Conservation (phyloP, 139 green algal species). For the Chlorella sp. region DNA sequence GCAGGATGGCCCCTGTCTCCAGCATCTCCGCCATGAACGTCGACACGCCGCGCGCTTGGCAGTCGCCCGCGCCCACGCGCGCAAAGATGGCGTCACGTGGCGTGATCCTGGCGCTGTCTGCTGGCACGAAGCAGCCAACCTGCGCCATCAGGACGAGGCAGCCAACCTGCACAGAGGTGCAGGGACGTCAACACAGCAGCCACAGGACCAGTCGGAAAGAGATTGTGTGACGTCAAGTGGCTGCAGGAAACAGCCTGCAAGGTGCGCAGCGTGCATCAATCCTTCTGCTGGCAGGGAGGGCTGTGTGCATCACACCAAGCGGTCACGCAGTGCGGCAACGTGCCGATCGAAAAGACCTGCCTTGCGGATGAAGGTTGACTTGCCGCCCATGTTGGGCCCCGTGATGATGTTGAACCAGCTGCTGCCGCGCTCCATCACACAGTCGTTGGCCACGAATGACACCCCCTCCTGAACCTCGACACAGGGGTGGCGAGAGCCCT, state of each 20-base stretch:
- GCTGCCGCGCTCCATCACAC: slow-evolving; percentile 47
- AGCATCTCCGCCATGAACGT: slow-evolving; percentile 99
- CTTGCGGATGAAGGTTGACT: slow-evolving; percentile 94
- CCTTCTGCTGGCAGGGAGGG: too few relatives aligned
- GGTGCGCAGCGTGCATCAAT: too few relatives aligned
- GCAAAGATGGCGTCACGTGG: slow-evolving; percentile 93
- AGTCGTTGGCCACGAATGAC: slow-evolving; percentile 86
- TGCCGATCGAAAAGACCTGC: too few relatives aligned
- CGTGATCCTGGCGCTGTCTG: slow-evolving; percentile 66
- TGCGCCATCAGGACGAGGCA: slow-evolving; percentile 86
- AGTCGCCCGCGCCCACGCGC: slow-evolving; percentile 93
- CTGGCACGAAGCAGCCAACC: slow-evolving; percentile 92
- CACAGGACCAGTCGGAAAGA: too few relatives aligned
- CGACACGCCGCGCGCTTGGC: slow-evolving; percentile 85
- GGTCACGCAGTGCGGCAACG: too few relatives aligned
- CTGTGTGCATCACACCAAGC: too few relatives aligned
- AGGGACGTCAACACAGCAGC: too few relatives aligned
- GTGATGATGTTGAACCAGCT: slow-evolving; percentile 97
- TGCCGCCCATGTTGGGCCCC: slow-evolving; percentile 98
- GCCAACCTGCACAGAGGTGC: slow-evolving; percentile 69
- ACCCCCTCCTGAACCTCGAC: slow-evolving; percentile 88
- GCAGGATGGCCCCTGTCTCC: slow-evolving; percentile 86
- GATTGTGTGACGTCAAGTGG: too few relatives aligned
- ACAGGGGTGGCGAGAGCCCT: slow-evolving; percentile 77
- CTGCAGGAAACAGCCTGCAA: too few relatives aligned